Evolutionary conservation across 192 early-diverging fungal genomes (phyloP).

Genomic region (Dissophora globulifera): DNA sequence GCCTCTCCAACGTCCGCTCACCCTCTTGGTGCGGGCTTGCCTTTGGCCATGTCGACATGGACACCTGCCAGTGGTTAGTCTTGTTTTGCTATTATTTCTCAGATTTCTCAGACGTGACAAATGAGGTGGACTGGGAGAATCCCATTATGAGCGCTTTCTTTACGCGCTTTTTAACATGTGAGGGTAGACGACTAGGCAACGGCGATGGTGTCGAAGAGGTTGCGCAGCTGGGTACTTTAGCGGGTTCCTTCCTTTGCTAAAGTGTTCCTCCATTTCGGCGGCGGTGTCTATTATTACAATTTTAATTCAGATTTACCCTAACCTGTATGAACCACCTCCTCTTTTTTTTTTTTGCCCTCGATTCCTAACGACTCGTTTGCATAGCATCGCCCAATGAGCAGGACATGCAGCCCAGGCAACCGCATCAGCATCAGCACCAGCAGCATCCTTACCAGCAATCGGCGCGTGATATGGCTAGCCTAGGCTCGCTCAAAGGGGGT

Average conservation of each 20-base stretch:
- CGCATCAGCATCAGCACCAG: background rate
- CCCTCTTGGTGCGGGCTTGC: conserved; percentile 7
- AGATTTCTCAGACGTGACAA: no score
- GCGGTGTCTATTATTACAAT: no score
- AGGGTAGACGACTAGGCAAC: no score
- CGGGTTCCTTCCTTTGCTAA: no score
- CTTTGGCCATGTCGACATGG: conserved; percentile 25
- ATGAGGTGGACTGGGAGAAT: no score
- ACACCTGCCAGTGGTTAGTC: conserved; percentile 22
- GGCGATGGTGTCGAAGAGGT: no score
- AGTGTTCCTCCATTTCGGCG: no score
- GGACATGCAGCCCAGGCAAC: conserved; percentile 27
- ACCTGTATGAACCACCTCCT: no score
- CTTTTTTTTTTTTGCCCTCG: background rate
- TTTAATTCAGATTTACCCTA: background rate
- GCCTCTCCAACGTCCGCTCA: conserved; percentile 9
- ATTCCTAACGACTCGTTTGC: background rate
- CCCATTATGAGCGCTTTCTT: no score
- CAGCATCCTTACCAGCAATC: conserved; percentile 12
- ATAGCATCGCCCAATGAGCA: conserved; percentile 26
- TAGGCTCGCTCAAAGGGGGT: conserved; percentile 10
- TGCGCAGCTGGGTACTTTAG: no score
- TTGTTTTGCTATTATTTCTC: no score
- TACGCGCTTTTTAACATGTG: no score
- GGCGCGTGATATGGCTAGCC: conserved; percentile 18